These are phyloP conservation scores for Aurifilum marmelostoma DNA, from an alignment of 2,329 filamentous ascomycete genomes.

Conservation along the genomic window DNA sequence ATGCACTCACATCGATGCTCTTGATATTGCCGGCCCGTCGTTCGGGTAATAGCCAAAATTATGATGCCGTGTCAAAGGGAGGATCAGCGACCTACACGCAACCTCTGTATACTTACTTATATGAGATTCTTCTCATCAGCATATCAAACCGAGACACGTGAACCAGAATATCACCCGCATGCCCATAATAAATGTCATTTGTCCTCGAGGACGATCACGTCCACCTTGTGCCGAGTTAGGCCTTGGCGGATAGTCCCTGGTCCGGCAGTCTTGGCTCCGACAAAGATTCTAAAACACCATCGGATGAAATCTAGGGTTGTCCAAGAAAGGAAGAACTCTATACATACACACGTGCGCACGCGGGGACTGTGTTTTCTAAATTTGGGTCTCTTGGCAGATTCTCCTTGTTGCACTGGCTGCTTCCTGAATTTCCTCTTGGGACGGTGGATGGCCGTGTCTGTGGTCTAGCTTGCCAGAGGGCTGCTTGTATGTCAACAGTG, in stretches of 20 bases:
- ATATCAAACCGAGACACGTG: neutral
- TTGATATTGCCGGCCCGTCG: too few relatives aligned
- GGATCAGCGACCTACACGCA: too few relatives aligned
- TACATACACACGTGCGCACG: too few relatives aligned
- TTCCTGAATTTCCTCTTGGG: neutral
- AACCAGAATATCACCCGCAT: neutral
- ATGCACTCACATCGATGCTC: too few relatives aligned
- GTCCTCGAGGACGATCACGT: neutral
- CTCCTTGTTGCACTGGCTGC: neutral
- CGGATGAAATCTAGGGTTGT: neutral
- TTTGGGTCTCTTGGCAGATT: neutral
- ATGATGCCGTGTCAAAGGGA: too few relatives aligned
- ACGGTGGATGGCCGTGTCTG: neutral
- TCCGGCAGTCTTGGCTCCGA: constrained; percentile 4
- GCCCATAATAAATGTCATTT: neutral
- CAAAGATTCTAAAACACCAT: neutral
- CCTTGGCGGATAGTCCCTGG: neutral
- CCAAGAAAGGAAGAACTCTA: too few relatives aligned
- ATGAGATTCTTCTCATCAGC: too few relatives aligned
- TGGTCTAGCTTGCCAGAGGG: neutral
- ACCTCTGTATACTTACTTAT: too few relatives aligned
- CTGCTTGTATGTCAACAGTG: neutral
- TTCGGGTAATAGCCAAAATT: too few relatives aligned
- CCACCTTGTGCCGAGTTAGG: neutral
- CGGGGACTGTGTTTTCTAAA: neutral